A percentile compares a stretch with the other conserved stretches of the same genome.
phyloP scores from a whole-genome alignment of 2,329 filamentous ascomycete species.

The Cladosporium oxysporum region DNA sequence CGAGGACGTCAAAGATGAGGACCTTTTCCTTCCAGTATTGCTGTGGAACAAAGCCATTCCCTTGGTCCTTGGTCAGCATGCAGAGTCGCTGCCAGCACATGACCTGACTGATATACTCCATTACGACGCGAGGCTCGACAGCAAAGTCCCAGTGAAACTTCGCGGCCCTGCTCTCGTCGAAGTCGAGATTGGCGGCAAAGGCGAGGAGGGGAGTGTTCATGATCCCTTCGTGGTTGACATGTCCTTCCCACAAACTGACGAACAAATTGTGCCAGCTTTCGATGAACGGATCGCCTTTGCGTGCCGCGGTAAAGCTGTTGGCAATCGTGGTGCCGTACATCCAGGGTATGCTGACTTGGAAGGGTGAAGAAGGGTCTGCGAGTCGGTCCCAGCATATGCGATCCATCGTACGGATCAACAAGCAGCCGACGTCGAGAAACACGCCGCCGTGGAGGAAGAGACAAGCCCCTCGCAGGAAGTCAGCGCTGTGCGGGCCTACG shows the following conservation, averaged over 20 bases:
- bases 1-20: slow-evolving; percentile 22
- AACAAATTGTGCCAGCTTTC: slow-evolving; percentile 25
- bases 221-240: slow-evolving; percentile 21
- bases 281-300: slow-evolving; percentile 44
- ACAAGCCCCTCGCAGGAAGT: slow-evolving; percentile 50
- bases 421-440: slow-evolving; percentile 45
- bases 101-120: slow-evolving; percentile 26
- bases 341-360: slow-evolving; percentile 35
- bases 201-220: slow-evolving; percentile 22
- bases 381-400: slow-evolving; percentile 43
- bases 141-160: slow-evolving; percentile 27
- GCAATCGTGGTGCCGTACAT: slow-evolving; percentile 34
- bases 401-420: slow-evolving; percentile 43
- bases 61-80: slow-evolving; percentile 20
- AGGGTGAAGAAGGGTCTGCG: slow-evolving; percentile 41
- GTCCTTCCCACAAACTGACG: slow-evolving; percentile 20
- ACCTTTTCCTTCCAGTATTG: slow-evolving; percentile 25
- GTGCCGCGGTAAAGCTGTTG: slow-evolving; percentile 49
- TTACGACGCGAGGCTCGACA: slow-evolving; percentile 20
- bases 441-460: slow-evolving; percentile 44
- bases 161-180: slow-evolving; percentile 17
- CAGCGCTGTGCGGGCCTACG: slow-evolving; percentile 48
- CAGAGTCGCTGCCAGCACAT: slow-evolving; percentile 24
- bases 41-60: slow-evolving; percentile 19
- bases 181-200: slow-evolving; percentile 20